phyloP scores from a whole-genome alignment of 2,329 filamentous ascomycete genomes.

The Aureobasidium sp. region DNA sequence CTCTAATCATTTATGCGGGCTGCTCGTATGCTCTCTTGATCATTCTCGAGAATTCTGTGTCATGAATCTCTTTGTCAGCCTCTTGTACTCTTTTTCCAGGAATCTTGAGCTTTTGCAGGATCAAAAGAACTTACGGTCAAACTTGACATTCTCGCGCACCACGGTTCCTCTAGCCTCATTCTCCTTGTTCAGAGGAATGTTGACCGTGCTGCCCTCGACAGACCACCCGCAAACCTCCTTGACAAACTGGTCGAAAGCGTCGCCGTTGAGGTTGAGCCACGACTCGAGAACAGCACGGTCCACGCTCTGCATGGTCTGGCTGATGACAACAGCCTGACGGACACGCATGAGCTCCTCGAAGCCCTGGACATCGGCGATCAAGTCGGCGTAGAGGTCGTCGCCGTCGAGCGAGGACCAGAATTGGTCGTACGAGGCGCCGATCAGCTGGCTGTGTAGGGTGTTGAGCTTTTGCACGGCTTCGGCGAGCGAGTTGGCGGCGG shows the following conservation, averaged over 20 bases:
- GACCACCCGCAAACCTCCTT: constrained; percentile 67
- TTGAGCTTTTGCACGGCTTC: constrained; percentile 89
- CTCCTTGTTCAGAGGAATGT: constrained; percentile 86
- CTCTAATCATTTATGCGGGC: constrained; percentile 41
- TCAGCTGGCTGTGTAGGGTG: constrained; percentile 76
- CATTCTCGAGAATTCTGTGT: constrained; percentile 61
- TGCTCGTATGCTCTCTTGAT: constrained; percentile 83
- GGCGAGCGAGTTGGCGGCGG: constrained; percentile 55
- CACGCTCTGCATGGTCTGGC: constrained; percentile 77
- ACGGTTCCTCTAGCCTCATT: constrained; percentile 95
- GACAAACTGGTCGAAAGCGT: constrained; percentile 45
- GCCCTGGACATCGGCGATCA: constrained; percentile 86
- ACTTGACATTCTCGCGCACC: constrained; percentile 89
- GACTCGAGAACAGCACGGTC: constrained; percentile 40
- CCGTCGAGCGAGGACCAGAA: constrained; percentile 93
- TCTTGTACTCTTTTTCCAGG: not conserved
- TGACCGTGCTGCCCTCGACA: constrained; percentile 60
- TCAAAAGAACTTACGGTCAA: constrained; percentile 54
- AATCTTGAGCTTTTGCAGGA: no score
- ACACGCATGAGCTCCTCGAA: constrained; percentile 93
- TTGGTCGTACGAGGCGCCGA: constrained; percentile 78
- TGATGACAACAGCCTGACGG: constrained; percentile 80
- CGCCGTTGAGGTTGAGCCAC: constrained; percentile 43
- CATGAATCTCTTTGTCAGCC: not conserved
- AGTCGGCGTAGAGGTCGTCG: constrained; percentile 91